These are phyloP conservation scores for Suhomyces atakaporum DNA, from an alignment of 1,139 yeast genomes.

Conservation along the genomic window DNA sequence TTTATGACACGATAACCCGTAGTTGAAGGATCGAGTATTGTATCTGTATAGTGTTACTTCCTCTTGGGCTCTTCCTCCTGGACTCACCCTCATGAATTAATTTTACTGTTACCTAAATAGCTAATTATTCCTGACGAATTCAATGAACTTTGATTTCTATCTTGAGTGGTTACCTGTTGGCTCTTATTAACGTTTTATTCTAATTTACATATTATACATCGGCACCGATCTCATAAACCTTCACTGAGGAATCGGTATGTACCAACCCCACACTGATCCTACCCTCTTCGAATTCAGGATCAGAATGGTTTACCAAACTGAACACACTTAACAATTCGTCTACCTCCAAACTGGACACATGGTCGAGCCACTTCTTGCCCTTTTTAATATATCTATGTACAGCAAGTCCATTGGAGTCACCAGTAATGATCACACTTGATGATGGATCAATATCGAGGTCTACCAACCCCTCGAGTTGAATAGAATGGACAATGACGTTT, in stretches of 20 bases:
- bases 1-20: no score
- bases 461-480: conserved; percentile 20
- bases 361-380: conserved; percentile 42
- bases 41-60: no score
- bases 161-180: no score
- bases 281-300: conserved; percentile 5
- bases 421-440: conserved; percentile 38
- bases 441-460: conserved; percentile 50
- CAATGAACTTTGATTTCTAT: no score
- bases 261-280: conserved; percentile 6
- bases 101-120: no score
- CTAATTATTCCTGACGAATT: no score
- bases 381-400: conserved; percentile 46
- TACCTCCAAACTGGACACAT: conserved; percentile 3
- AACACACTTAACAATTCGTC: conserved; percentile 5
- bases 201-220: neutral
- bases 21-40: no score
- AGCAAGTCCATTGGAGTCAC: conserved; percentile 17
- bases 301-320: conserved; percentile 1
- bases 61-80: no score
- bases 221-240: conserved; percentile 1
- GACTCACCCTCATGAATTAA: no score
- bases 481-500: conserved; percentile 31
- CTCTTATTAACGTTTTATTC: no score
- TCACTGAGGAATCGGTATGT: conserved; percentile 3